These are phyloP conservation scores for Aspergillus sp. DNA, from an alignment of 2,329 filamentous ascomycete genomes.

Conservation along the genomic window DNA sequence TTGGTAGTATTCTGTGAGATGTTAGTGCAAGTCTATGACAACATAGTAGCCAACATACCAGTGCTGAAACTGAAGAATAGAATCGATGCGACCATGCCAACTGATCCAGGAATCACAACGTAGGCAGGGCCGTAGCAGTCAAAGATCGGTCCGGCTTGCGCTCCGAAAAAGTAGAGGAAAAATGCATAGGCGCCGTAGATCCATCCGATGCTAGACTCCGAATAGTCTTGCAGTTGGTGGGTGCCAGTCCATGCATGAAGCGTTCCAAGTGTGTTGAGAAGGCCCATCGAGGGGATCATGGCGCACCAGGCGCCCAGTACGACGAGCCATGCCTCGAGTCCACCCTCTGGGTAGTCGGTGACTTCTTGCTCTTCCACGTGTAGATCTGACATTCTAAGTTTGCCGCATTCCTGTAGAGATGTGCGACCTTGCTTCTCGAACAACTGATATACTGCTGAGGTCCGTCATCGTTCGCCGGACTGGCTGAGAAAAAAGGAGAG, in stretches of 20 bases:
- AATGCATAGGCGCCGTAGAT: constrained; percentile 48
- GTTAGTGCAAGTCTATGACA: constrained; percentile 16
- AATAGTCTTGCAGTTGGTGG: constrained; percentile 42
- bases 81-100: constrained; percentile 32
- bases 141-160: constrained; percentile 30
- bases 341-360: constrained; percentile 46
- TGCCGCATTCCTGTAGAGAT: background rate
- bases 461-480: background rate
- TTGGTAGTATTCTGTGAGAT: constrained; percentile 40
- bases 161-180: constrained; percentile 40
- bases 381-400: background rate
- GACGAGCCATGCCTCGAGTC: constrained; percentile 48
- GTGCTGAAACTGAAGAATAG: constrained; percentile 34
- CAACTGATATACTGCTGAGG: background rate
- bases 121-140: constrained; percentile 22
- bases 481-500: too few species aligned
- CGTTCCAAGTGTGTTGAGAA: constrained; percentile 46
- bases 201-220: constrained; percentile 45
- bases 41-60: constrained; percentile 15
- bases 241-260: constrained; percentile 45
- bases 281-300: constrained; percentile 47
- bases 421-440: background rate
- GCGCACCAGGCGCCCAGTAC: constrained; percentile 45
- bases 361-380: background rate
- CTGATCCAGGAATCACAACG: constrained; percentile 23